Evolutionary conservation across 2,329 filamentous ascomycete species (phyloP).

Genomic region (Pseudohalonectria lignicola): DNA sequence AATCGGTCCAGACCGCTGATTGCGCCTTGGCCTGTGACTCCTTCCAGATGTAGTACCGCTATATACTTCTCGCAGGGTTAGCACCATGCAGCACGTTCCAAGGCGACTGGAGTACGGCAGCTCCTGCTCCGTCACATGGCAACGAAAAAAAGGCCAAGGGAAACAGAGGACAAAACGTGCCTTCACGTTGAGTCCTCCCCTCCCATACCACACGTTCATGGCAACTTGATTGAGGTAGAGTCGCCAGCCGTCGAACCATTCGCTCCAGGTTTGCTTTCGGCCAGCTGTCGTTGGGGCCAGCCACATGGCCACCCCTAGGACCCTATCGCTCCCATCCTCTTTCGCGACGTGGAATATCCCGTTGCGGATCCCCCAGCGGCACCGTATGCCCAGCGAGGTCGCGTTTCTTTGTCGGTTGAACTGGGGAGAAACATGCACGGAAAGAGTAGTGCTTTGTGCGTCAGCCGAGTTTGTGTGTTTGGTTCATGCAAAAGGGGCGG

Average conservation of each 20-base stretch:
- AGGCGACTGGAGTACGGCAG: not conserved
- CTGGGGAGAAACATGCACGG: no score
- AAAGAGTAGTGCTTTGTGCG: no score
- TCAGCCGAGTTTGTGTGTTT: no score
- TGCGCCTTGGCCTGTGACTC: constrained; percentile 51
- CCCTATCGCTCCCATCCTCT: constrained; percentile 38
- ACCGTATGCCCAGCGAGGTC: constrained; percentile 52
- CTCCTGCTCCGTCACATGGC: not conserved
- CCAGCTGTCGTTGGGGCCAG: constrained; percentile 40
- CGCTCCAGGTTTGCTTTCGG: constrained; percentile 43
- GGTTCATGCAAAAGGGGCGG: no score
- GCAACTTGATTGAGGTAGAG: constrained; percentile 54
- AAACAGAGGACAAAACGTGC: constrained; percentile 19
- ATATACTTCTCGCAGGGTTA: not conserved
- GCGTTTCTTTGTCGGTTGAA: constrained; percentile 50
- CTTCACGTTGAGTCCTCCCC: constrained; percentile 55
- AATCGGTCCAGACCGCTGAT: constrained; percentile 50
- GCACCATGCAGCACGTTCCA: no score
- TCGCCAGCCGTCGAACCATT: constrained; percentile 54
- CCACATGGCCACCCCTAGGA: constrained; percentile 67
- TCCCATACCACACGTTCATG: constrained; percentile 58
- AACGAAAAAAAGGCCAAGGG: no score
- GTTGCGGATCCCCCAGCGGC: constrained; percentile 59
- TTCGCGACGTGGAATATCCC: constrained; percentile 61
- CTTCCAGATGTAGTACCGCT: constrained; percentile 67